Conservation (phyloP, 2,329 filamentous ascomycete species). For the Arthrobotrys entomopaga region DNA sequence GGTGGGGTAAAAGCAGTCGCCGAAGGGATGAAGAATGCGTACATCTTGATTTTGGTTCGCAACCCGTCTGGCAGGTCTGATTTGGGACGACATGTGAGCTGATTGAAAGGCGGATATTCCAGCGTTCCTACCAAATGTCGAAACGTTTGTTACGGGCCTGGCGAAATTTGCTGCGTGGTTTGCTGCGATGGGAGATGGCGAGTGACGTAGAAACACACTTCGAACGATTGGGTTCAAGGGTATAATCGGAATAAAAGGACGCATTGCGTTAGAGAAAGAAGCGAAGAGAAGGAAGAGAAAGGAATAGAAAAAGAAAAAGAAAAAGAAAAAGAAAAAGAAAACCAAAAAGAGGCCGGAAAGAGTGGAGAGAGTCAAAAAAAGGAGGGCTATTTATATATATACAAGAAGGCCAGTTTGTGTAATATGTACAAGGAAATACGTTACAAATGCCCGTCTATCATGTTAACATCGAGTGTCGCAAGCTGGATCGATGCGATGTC, state of each 20-base stretch:
- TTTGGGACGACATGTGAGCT: constrained; percentile 58
- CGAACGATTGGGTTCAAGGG: constrained; percentile 50
- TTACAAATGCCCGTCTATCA: constrained; percentile 17
- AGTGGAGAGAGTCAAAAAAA: constrained; percentile 30
- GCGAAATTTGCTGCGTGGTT: constrained; percentile 49
- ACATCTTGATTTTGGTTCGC: constrained; percentile 67
- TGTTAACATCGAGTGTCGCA: not conserved
- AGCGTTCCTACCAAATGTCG: constrained; percentile 37
- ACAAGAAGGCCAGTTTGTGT: constrained; percentile 5
- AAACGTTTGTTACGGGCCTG: constrained; percentile 29
- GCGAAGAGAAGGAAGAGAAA: constrained; percentile 20
- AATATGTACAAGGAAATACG: constrained; percentile 29
- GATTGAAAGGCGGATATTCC: constrained; percentile 47
- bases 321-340: constrained; percentile 12
- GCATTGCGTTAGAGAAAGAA: constrained; percentile 27
- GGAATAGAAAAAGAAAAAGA: constrained; percentile 12
- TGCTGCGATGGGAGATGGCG: constrained; percentile 50
- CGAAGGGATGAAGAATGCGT: constrained; percentile 60
- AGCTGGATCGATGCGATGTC: constrained; percentile 33
- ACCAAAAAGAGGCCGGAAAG: constrained; percentile 6
- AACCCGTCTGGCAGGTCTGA: constrained; percentile 65
- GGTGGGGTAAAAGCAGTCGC: not conserved
- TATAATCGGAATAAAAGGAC: constrained; percentile 46
- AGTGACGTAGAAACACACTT: constrained; percentile 50
- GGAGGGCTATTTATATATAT: constrained; percentile 34